Base-by-base conservation (phyloP, 768 basidiomycete species). In the Tulasnella calospora region DNA sequence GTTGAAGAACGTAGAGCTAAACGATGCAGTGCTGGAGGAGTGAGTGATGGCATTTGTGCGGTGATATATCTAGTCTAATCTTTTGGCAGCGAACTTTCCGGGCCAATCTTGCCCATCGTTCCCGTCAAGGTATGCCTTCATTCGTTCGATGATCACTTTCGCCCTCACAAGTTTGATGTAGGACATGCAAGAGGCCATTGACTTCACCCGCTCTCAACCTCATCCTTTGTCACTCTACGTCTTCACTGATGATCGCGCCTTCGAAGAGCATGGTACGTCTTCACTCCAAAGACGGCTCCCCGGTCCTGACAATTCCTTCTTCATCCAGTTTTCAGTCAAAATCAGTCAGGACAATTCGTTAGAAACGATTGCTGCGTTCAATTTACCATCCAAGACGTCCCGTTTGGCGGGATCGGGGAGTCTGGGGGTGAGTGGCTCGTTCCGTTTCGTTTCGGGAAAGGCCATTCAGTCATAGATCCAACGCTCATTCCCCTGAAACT, bases 161-260 rank as follows among this genome's bases (percentile, higher is more conserved):
- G 13, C 44, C 33, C 74, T 51, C 74, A 33, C 27, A 33, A 33
- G 35, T 33, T n/a, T 55, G 41, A 33, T 10, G 15, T 21, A 77
- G 76, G 67, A 88, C 76, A 74, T 93, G 7, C 92, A 94, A 41
- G 90, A 89, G 47, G 94, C 91, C 5, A 90, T 95, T 78, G 87
- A 88, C 13, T 90, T 89, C 76, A 87, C 95, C 75, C 91, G 61
- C 79, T 79, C 77, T 36, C 92, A 92, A 44, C 92, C 92, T 47
- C 88, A 92, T 78, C 93, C 95, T 8, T 87, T 96, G n/a, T 88
- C 90, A 2, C 84, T 95, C 13, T 95, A 95, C 81, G 89, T 93
- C 47, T 96, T 96, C 84, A 88, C 92, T 1, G 85, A 88, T 79
- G 88, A 91, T 80, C 78, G 85, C 1, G 83, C 83, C 27, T 87